Evolutionary conservation across 2,329 filamentous ascomycete genomes (phyloP), one percentile per base, ranked within the genome.

Genomic region (Pseudopithomyces chartarum): DNA sequence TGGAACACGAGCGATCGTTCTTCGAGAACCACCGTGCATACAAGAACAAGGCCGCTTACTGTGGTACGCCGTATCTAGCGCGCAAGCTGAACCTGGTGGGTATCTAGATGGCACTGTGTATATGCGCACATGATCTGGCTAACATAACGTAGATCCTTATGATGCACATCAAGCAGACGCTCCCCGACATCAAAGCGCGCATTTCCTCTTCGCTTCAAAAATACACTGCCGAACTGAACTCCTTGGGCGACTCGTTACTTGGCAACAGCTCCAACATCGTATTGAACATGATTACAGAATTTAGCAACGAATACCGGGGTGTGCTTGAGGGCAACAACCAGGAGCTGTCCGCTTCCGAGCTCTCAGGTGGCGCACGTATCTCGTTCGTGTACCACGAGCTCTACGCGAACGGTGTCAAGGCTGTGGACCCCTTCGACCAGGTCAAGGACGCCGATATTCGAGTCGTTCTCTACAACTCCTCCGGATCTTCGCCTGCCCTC

Each of bases 111-210:
- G 19, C n/a, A n/a, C n/a, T n/a, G n/a, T n/a, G n/a, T n/a, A 29
- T 33, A 17, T 17, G 12, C 40, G 11, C 26, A 13, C 8, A n/a
- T 8, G 17, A 38, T n/a, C 20, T 34, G 20, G 52, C 73, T 76
- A 62, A 78, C 64, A 8, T 6, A 2, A 32, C 48, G 13, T 70
- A 86, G 84, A 98, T 99, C 73, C 85, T 99, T 67, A 98, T 99
- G 94, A 99, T 99, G 95, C 95, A 99, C 82, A 99, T 99, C 83
- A 99, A 99, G 81, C 94, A 99, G 81, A 99, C 95, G 1, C 85
- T 99, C 13, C 95, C 95, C 39, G 95, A 99, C 74, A 99, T 99
- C 83, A 99, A 99, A 81, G 92, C 91, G 13, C 90, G 96, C 62
- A 99, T 99, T 68, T 86, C 90, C n/a, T 90, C 91, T 65, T 97